Evolutionary conservation across 2,329 filamentous ascomycete genomes (phyloP).

Genomic region (Neonectria hederae): DNA sequence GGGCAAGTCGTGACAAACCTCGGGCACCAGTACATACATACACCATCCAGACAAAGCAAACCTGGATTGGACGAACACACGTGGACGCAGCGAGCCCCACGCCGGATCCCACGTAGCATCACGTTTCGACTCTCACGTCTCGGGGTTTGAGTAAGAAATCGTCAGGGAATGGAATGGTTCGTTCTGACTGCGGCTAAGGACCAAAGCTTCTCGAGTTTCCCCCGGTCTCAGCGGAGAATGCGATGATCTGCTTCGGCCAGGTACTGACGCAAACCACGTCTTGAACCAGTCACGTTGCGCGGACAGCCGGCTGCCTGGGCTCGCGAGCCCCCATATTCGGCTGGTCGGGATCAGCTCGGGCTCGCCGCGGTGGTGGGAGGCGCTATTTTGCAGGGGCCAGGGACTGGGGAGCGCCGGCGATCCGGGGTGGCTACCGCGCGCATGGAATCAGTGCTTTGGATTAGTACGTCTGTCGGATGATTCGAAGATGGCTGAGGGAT

Average conservation of each 20-base stretch:
- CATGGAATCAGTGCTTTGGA: neutral
- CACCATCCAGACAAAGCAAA: neutral
- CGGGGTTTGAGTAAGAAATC: neutral
- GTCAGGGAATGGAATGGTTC: neutral
- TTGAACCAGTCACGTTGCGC: slow-evolving; percentile 3
- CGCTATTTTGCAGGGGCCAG: neutral
- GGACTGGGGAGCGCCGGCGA: neutral
- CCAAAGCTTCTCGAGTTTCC: neutral
- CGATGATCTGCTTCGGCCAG: slow-evolving; percentile 24
- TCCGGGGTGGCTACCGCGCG: neutral
- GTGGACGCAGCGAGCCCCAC: slow-evolving; percentile 2
- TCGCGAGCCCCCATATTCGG: neutral
- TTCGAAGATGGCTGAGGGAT: neutral
- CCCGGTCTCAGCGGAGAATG: neutral
- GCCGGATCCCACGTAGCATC: slow-evolving; percentile 5
- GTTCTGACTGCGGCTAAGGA: neutral
- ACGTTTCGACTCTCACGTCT: neutral
- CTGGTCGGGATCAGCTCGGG: slow-evolving; percentile 12
- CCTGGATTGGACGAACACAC: neutral
- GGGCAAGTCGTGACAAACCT: neutral
- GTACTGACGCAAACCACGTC: slow-evolving; percentile 11
- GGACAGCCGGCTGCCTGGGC: slow-evolving; percentile 3
- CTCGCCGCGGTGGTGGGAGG: slow-evolving; percentile 7
- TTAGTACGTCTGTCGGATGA: neutral
- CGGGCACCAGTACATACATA: neutral